Evolutionary conservation across 495 filamentous ascomycete genomes (phyloP).

Genomic region (Lindgomyces ingoldianus): DNA sequence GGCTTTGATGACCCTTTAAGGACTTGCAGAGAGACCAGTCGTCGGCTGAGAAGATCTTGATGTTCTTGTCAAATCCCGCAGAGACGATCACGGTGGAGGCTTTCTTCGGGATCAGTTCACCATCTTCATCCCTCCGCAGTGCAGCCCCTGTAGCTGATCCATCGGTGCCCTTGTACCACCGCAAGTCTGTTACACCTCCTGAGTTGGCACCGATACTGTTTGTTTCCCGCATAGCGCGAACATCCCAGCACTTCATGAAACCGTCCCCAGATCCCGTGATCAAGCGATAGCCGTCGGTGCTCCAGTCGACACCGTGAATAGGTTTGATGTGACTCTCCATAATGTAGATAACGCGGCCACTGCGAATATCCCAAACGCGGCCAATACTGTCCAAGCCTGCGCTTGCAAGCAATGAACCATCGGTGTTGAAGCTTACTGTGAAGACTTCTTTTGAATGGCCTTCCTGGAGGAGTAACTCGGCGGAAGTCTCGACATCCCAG

Average conservation of each 20-base stretch:
- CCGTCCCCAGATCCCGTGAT: constrained; percentile 90
- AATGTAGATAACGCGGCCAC: constrained; percentile 93
- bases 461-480: constrained; percentile 87
- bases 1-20: constrained; percentile 85
- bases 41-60: constrained; percentile 93
- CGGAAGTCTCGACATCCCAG: constrained; percentile 86
- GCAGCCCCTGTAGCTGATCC: constrained; percentile 58
- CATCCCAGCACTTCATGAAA: constrained; percentile 97
- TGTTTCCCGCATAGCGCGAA: constrained; percentile 78
- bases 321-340: constrained; percentile 91
- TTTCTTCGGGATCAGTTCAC: constrained; percentile 55
- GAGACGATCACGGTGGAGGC: constrained; percentile 88
- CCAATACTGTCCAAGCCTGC: constrained; percentile 93
- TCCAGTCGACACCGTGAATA: constrained; percentile 91
- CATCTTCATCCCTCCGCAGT: constrained; percentile 63
- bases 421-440: constrained; percentile 80
- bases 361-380: constrained; percentile 94
- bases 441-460: constrained; percentile 93
- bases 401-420: constrained; percentile 86
- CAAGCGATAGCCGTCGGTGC: constrained; percentile 82
- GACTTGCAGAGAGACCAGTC: constrained; percentile 91
- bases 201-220: constrained; percentile 89
- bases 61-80: constrained; percentile 90
- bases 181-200: constrained; percentile 85
- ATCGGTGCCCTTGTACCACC: constrained; percentile 88